These are phyloP conservation scores for Metarhizium robertsii DNA, from an alignment of 2,329 filamentous ascomycete genomes.

Conservation along the genomic window DNA sequence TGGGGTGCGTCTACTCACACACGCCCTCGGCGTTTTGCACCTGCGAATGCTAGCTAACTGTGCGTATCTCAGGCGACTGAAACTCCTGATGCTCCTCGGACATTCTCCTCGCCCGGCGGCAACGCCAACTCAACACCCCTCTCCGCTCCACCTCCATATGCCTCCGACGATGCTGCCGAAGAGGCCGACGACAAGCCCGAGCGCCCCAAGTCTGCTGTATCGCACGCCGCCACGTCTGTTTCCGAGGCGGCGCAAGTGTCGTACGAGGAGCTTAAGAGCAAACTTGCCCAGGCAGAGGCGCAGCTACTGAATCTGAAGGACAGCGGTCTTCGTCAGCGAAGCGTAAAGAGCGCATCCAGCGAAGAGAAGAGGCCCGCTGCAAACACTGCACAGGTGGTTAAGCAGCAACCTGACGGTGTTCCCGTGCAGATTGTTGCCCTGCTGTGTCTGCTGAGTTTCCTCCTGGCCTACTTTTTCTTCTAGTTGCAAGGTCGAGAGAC, in stretches of 20 bases:
- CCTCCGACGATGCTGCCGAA: slow-evolving; percentile 23
- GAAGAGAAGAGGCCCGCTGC: slow-evolving; percentile 39
- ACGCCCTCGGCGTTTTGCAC: slow-evolving; percentile 2
- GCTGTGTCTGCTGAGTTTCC: slow-evolving; percentile 80
- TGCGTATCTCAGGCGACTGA: slow-evolving; percentile 20
- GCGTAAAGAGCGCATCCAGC: slow-evolving; percentile 44
- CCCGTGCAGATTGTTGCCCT: slow-evolving; percentile 76
- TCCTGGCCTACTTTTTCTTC: slow-evolving; percentile 95
- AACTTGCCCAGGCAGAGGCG: slow-evolving; percentile 67
- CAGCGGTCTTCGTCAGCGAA: slow-evolving; percentile 70
- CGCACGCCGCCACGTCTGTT: slow-evolving; percentile 36
- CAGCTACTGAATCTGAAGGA: slow-evolving; percentile 64
- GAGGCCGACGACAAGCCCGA: slow-evolving; percentile 20
- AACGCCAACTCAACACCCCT: slow-evolving; percentile 21
- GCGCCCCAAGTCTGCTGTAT: slow-evolving; percentile 19
- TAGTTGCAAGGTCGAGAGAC: slow-evolving; percentile 33
- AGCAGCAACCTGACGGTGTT: slow-evolving; percentile 61
- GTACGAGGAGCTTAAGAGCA: slow-evolving; percentile 56
- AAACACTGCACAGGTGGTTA: slow-evolving; percentile 44
- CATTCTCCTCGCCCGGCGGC: slow-evolving; percentile 35
- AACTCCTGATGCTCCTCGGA: slow-evolving; percentile 35
- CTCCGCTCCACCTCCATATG: slow-evolving; percentile 23
- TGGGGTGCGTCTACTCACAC: slow-evolving; percentile 24
- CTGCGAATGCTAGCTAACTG: background rate
- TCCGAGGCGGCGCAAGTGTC: slow-evolving; percentile 32